A percentile compares a stretch with the other conserved stretches of the same genome.
Evolutionary conservation across 2,329 filamentous ascomycete genomes (phyloP).

Genomic region (Botrytis byssoidea): DNA sequence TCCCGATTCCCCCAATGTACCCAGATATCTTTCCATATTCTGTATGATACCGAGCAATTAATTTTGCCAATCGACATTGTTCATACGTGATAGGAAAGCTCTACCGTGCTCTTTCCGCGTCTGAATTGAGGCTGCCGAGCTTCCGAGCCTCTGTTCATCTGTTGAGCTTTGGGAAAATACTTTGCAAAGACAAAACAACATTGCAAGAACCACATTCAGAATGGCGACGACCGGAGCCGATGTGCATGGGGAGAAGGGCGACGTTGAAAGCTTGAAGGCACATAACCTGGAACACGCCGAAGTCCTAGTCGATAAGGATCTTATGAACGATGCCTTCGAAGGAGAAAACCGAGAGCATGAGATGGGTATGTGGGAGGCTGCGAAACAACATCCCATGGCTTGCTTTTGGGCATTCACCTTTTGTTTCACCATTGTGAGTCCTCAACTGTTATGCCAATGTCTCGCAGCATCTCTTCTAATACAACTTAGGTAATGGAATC

Average conservation of each 20-base stretch:
- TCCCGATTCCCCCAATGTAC: neutral
- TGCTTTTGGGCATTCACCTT: conserved; percentile 56
- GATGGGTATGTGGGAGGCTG: conserved; percentile 50
- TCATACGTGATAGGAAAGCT: neutral
- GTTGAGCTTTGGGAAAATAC: neutral
- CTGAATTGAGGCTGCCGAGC: neutral
- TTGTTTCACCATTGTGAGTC: conserved; percentile 53
- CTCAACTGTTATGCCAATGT: conserved; percentile 18
- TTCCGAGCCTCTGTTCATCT: neutral
- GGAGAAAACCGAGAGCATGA: conserved; percentile 55
- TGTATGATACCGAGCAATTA: neutral
- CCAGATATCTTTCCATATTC: neutral
- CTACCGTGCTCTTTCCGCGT: neutral
- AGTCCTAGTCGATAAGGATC: neutral
- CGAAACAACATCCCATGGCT: conserved; percentile 52
- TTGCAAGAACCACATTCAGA: neutral
- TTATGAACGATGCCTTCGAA: conserved; percentile 38
- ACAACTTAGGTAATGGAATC: conserved; percentile 58
- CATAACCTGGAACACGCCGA: neutral
- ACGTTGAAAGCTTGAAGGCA: neutral
- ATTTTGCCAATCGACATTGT: neutral
- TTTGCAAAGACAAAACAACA: neutral
- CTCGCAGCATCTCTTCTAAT: conserved; percentile 18
- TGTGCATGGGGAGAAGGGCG: neutral
- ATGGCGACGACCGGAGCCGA: neutral